These are phyloP conservation scores for Podospora sp. DNA, from an alignment of 495 filamentous ascomycete genomes.

Conservation along the genomic window DNA sequence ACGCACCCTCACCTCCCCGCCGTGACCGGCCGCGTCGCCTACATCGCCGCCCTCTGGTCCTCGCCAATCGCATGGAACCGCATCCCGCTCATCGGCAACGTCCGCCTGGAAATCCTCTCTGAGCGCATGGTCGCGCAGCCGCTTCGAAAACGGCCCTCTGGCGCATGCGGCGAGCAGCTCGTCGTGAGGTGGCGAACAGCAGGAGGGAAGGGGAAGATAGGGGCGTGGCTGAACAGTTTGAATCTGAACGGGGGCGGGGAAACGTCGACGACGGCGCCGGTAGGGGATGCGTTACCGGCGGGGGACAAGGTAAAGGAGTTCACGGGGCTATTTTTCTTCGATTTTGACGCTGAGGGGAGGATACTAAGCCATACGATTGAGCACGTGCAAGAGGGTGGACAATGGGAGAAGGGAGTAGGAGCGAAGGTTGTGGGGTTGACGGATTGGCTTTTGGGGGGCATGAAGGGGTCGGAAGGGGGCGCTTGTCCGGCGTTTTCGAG, in stretches of 20 bases:
- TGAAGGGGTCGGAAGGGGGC: constrained; percentile 41
- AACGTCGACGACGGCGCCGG: constrained; percentile 18
- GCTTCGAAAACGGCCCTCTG: constrained; percentile 35
- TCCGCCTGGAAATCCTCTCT: constrained; percentile 79
- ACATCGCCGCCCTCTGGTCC: constrained; percentile 92
- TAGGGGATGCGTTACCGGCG: constrained; percentile 27
- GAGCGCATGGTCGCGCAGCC: constrained; percentile 72
- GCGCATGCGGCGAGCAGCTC: constrained; percentile 69
- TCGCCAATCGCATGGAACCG: constrained; percentile 94
- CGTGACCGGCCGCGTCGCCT: constrained; percentile 85
- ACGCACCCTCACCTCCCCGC: constrained; percentile 94
- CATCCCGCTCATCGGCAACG: constrained; percentile 85
- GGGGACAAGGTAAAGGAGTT: constrained; percentile 55
- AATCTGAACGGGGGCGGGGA: constrained; percentile 5
- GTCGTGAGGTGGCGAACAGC: constrained; percentile 80
- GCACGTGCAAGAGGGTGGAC: constrained; percentile 77
- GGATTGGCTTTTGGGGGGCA: constrained; percentile 80
- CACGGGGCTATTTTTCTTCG: constrained; percentile 87
- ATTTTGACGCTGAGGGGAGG: constrained; percentile 88
- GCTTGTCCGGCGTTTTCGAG: constrained; percentile 40
- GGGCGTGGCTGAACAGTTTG: constrained; percentile 19
- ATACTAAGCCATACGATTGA: constrained; percentile 89
- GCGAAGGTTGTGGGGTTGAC: constrained; percentile 80
- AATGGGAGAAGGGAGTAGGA: constrained; percentile 61
- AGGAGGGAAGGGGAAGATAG: constrained; percentile 35